These are phyloP conservation scores for Erodium moschatum DNA, from an alignment of 441 rosid species.

Conservation along the genomic window DNA sequence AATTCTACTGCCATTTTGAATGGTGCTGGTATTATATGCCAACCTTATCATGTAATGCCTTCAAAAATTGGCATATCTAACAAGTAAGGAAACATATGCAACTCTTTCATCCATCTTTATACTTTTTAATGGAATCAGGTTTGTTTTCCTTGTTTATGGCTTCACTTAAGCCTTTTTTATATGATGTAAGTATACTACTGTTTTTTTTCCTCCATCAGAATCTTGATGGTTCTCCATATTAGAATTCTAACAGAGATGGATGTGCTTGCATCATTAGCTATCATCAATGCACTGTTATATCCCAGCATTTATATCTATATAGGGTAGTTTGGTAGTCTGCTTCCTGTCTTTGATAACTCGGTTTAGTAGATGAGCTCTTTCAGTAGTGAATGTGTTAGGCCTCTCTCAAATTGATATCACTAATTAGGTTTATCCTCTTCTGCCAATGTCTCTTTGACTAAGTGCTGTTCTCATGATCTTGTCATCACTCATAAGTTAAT, in stretches of 20 bases:
- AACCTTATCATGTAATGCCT: neutral
- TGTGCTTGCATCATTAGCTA: neutral
- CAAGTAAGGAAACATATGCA: neutral
- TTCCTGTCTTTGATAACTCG: neutral
- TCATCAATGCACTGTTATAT: neutral
- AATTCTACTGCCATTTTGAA: neutral
- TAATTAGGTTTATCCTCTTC: neutral
- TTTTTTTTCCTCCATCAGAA: neutral
- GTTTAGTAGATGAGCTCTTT: neutral
- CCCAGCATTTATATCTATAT: neutral
- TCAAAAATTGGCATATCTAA: neutral
- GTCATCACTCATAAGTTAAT: slow-evolving; percentile 3
- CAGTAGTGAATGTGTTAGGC: neutral
- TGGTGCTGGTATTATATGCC: neutral
- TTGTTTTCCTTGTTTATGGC: neutral
- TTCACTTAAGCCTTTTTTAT: neutral
- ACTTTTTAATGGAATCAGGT: neutral
- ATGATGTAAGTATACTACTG: neutral
- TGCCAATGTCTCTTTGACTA: neutral
- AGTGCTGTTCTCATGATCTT: neutral
- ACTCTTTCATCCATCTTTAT: neutral
- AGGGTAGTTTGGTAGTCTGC: neutral
- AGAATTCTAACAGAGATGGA: neutral
- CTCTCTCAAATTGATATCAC: neutral
- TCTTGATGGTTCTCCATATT: neutral